phyloP scores from a whole-genome alignment of 192 early-diverging fungal species.

The Backusella australiensis region DNA sequence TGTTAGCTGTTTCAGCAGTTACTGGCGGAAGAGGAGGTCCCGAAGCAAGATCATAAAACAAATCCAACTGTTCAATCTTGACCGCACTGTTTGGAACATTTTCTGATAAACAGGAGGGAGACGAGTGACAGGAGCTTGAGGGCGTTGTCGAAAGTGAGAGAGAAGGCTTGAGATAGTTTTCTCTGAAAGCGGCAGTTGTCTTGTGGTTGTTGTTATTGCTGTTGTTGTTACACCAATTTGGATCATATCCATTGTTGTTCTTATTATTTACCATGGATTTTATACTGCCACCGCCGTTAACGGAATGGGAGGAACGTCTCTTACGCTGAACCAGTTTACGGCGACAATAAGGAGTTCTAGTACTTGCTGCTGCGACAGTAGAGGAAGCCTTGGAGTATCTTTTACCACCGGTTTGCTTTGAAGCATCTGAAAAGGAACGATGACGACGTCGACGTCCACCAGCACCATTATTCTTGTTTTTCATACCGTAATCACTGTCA shows the following conservation, averaged over 20 bases:
- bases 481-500: background rate
- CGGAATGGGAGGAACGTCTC: background rate
- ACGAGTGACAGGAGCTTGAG: background rate
- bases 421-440: background rate
- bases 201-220: background rate
- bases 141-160: background rate
- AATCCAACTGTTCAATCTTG: background rate
- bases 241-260: background rate
- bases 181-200: background rate
- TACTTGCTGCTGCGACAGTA: background rate
- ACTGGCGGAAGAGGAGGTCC: background rate
- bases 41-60: background rate
- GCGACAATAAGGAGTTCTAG: background rate
- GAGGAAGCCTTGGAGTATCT: background rate
- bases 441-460: background rate
- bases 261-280: background rate
- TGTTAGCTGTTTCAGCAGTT: background rate
- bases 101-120: background rate
- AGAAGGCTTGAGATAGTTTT: background rate
- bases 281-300: background rate
- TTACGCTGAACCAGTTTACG: background rate
- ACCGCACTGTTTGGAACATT: background rate
- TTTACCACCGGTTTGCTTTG: background rate
- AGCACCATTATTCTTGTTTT: background rate
- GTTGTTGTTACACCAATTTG: constrained; percentile 4